Evolutionary conservation across 2,329 filamentous ascomycete genomes (phyloP), one percentile per base, ranked within the genome.

Genomic region (Fusarium anguioides): DNA sequence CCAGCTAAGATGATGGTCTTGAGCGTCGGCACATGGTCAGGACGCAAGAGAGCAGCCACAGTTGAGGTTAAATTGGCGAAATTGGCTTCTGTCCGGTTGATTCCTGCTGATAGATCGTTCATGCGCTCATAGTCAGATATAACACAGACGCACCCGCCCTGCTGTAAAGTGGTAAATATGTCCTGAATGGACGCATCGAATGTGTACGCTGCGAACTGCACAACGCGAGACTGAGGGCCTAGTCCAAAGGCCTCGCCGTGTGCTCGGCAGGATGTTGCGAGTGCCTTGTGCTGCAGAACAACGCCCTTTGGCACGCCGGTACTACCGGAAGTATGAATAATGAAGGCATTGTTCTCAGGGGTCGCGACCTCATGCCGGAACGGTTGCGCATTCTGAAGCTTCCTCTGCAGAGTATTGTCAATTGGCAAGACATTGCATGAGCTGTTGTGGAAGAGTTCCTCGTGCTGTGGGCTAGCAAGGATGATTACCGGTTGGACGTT

Each of bases 261-360:
- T 66, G 53, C 45, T 8, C 27, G 27, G 20, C 69, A 68, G 8
- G 26, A 76, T 60, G 10, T 50, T 50, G 47, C 47, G 35, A 50
- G 47, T 40, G 47, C 47, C 35, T 31, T 50, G 47, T 50, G 47
- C 23, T 50, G 47, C 36, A 50, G 47, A 50, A 83, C 76, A 14
- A 84, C 81, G 18, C 84, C 84, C 72, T 87, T 87, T 1, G 85
- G 47, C 47, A 50, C 47, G 26, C 47, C 47, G 47, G 47, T 50
- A 40, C 47, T 50, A 50, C 47, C 47, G 14, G 47, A 50, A 50
- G 47, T 50, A 50, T 50, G 47, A 50, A 50, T 50, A 31, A 50
- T 50, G 24, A 50, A 50, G 47, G 47, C 47, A 50, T 50, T 50
- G 47, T 50, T 50, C 36, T 4, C 47, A 50, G 47, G 47, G 24